Percentiles rank a stretch among this genome's conserved stretches.
These are phyloP conservation scores for Hibiscus tridactylites DNA, from an alignment of 345 rosid species.

Conservation along the genomic window DNA sequence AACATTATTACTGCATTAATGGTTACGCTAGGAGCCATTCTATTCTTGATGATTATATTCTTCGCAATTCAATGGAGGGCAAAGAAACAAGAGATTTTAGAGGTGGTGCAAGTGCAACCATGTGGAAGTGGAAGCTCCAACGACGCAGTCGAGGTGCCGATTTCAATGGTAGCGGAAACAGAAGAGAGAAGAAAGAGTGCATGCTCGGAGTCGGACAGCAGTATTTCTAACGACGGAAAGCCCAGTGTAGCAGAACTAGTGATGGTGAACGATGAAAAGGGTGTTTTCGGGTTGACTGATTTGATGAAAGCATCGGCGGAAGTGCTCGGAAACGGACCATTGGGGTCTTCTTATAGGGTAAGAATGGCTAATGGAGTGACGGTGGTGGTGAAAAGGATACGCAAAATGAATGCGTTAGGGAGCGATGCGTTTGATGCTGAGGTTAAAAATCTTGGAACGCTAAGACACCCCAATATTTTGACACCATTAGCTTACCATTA, in stretches of 20 bases:
- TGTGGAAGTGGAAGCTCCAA: slow-evolving; percentile 3
- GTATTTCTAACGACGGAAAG: slow-evolving; percentile 4
- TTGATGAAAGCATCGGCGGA: slow-evolving; percentile 79
- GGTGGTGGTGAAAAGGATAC: slow-evolving; percentile 67
- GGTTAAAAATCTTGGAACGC: slow-evolving; percentile 37
- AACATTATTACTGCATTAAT: slow-evolving; percentile 26
- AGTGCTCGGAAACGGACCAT: slow-evolving; percentile 55
- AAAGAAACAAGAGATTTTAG: slow-evolving; percentile 14
- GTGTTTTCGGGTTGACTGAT: slow-evolving; percentile 51
- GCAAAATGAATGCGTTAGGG: slow-evolving; percentile 43
- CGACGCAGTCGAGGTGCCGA: slow-evolving; percentile 21
- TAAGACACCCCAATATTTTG: slow-evolving; percentile 46
- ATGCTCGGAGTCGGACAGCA: slow-evolving; percentile 19
- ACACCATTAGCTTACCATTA: slow-evolving; percentile 66
- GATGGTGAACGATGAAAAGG: slow-evolving; percentile 49
- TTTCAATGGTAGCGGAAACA: slow-evolving; percentile 14
- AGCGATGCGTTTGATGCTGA: slow-evolving; percentile 52
- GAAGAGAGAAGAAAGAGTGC: slow-evolving; percentile 10
- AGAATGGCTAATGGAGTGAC: slow-evolving; percentile 35
- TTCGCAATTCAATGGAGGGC: slow-evolving; percentile 18
- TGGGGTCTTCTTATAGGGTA: slow-evolving; percentile 62
- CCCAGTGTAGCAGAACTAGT: slow-evolving; percentile 30
- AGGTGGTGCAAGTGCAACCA: background rate
- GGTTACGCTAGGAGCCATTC: slow-evolving; percentile 28
- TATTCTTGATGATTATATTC: slow-evolving; percentile 17